These are phyloP conservation scores for Alopecurus myosuroides DNA, from an alignment of 176 grass and related monocot species.

Conservation along the genomic window DNA sequence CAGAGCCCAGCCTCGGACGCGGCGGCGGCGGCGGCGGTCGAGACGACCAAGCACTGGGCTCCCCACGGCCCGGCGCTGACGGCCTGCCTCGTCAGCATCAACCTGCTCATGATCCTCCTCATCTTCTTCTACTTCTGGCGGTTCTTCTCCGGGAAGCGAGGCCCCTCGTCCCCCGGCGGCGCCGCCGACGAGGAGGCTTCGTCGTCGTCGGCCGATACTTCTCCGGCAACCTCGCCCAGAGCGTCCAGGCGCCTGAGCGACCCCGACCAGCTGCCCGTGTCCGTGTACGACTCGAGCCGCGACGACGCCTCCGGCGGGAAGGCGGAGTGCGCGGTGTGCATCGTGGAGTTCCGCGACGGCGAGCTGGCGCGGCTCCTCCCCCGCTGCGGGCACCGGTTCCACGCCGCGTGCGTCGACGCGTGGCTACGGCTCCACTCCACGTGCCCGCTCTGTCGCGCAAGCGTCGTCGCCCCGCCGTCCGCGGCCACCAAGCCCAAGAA, in stretches of 20 bases:
- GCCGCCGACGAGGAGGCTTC: background rate
- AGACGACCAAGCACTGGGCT: constrained; percentile 16
- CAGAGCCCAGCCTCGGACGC: background rate
- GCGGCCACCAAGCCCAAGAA: background rate
- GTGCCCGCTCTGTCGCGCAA: constrained; percentile 65
- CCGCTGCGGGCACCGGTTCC: constrained; percentile 51
- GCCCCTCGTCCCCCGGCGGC: background rate
- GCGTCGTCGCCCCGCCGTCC: background rate
- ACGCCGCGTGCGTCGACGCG: constrained; percentile 46
- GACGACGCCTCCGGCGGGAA: background rate
- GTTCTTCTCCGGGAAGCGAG: constrained; percentile 45
- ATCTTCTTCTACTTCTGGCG: constrained; percentile 61
- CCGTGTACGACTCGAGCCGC: constrained; percentile 26
- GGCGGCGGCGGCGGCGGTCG: background rate
- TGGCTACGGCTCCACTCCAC: constrained; percentile 52
- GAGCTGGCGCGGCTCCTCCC: constrained; percentile 42
- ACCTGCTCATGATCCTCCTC: constrained; percentile 49
- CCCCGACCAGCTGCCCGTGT: constrained; percentile 25
- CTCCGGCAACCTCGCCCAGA: constrained; percentile 14
- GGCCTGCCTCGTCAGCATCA: constrained; percentile 37
- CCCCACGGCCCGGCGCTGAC: constrained; percentile 25
- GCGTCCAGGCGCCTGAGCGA: background rate
- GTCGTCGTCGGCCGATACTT: background rate
- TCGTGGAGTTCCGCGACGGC: constrained; percentile 55
- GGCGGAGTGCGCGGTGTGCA: constrained; percentile 60